Base-by-base conservation (phyloP, 148 eudicot species). In the Rhododendron simsii region DNA sequence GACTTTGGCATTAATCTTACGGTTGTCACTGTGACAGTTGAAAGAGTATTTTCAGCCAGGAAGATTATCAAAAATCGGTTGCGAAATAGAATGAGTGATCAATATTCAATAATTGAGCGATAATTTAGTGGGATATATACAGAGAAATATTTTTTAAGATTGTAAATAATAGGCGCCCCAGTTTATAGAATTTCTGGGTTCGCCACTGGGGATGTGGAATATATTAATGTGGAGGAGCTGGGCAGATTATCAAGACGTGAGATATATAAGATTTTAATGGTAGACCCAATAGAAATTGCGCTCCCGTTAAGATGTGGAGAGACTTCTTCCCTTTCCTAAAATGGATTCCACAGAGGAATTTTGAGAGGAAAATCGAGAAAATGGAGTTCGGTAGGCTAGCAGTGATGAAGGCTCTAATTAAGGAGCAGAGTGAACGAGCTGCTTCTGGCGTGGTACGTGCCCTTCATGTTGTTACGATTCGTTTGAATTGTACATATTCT, bases 241-340 rank as follows among this genome's bases (percentile, higher is more conserved):
- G 93, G 93, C 47, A 82, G 85, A 7, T 57, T 96, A 59, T 88
- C 98, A 21, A 93, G 93, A 82, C 86, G 86, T 47, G 95, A 96
- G 35, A 83, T 95, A 23, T 87, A 92, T 84, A 89, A 87, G 81
- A 84, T 91, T 63, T 88, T 97, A 48, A 95, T 95, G 28, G 48
- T 84, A 26, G 99, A 94, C 74, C 94, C 93, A 86, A 91, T 95
- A 96, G 92, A 90, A 86, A 96, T 98, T 47, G 98, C 96, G 35
- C 95, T 95, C 73, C 95, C 47, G 96, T 94, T 30, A 30, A 48
- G 99, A 97, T 81, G 30, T 97, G 98, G 99, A 91, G 99, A 90
- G 99, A 97, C 87, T 97, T 97, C 87, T 95, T 95, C 86, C 98
- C 99, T 0, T 93, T 89, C 81, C 88, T 95, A 21, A 88, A 86